Base-by-base conservation (phyloP, 225 moss, liverwort and hornwort species). In the Straminergon stramineum region DNA sequence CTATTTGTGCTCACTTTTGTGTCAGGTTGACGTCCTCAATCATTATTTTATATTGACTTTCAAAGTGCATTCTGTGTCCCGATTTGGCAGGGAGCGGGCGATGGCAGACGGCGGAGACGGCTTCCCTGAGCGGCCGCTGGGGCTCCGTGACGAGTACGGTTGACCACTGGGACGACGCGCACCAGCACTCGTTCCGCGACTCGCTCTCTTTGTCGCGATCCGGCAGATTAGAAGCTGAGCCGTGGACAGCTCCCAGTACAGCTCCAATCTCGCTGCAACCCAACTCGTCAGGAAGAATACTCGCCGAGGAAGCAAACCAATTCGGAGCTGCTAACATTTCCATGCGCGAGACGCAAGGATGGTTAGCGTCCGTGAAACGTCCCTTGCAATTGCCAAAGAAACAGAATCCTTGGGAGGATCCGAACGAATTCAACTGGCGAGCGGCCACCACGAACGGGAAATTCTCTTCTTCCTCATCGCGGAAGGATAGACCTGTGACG, bases 401-500 rank as follows among this genome's bases (percentile, higher is more conserved):
- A 71, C 39, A 58, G 35, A 73, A 86, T 34, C 60, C 84, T 23
- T 90, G 85, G 89, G 91, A 90, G 63, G 92, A 94, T 80, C 88
- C 94, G 55, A 89, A 87, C 81, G 94, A 94, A 79, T 94, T 94
- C 84, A 93, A 93, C 91, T 94, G 94, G 94, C 87, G 92, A 75
- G 91, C 91, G 32, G 92, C 92, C 61, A 79, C 90, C 28, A 57
- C 90, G 32, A 89, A 85, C 17, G 86, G 74, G 7, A 74, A 66
- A 60, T 73, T 51, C 21, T 35, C 89, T 1, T 65, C 89, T 1
- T 61, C 90, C 7, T 78, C 89, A 6, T 84, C 91, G 11, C 79
- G 91, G 45, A 93, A 90, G 82, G 77, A 81, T 53, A 86, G 57
- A 22, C 87, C 60, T 10, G 11, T 41, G 73, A 82, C 93, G 15